Percentiles rank a stretch among this genome's conserved stretches.
Evolutionary conservation across 2,329 filamentous ascomycete genomes (phyloP).

Genomic region (Neonectria neomacrospora): DNA sequence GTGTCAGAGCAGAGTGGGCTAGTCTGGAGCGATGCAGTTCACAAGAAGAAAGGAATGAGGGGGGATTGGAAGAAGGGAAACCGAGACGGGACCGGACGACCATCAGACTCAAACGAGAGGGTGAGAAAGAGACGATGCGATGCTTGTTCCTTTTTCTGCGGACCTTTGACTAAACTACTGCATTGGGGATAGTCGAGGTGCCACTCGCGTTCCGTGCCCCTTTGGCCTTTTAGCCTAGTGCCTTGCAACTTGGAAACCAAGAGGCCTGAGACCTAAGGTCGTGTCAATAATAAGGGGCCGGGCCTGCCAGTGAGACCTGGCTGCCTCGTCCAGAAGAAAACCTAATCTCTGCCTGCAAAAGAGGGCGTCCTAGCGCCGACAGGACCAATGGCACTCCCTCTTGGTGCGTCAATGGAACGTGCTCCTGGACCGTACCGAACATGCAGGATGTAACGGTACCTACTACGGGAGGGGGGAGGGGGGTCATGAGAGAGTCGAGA

Average conservation of each 20-base stretch:
- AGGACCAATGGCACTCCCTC: background rate
- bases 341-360: conserved; percentile 3
- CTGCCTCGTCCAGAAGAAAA: background rate
- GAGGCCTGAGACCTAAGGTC: background rate
- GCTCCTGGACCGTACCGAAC: background rate
- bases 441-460: background rate
- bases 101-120: conserved; percentile 23
- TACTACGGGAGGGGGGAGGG: background rate
- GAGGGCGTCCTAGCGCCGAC: conserved; percentile 8
- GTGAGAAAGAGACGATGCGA: conserved; percentile 21
- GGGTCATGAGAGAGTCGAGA: background rate
- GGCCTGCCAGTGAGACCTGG: background rate
- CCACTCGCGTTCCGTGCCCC: conserved; percentile 16
- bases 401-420: background rate
- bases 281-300: conserved; percentile 3
- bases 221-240: background rate
- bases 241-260: background rate
- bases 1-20: conserved; percentile 17
- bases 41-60: conserved; percentile 36
- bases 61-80: conserved; percentile 17
- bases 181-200: conserved; percentile 24
- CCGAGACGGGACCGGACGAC: conserved; percentile 21
- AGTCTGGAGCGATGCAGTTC: conserved; percentile 4
- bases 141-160: conserved; percentile 33
- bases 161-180: conserved; percentile 17